Base-by-base conservation (phyloP, 768 basidiomycete species). In the Termitomyces sp. region DNA sequence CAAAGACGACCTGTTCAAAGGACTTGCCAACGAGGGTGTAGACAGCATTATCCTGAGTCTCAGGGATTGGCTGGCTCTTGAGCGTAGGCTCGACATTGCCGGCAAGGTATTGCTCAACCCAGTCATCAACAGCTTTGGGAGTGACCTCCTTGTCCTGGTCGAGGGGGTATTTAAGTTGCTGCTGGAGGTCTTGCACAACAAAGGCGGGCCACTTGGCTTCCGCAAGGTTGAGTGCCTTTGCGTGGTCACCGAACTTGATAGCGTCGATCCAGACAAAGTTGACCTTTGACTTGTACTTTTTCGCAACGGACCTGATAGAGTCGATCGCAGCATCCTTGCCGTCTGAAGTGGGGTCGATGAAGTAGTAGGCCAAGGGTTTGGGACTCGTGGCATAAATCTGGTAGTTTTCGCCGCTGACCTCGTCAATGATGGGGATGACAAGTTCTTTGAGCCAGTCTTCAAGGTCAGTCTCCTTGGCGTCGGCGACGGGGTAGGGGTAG, bases 251-350 rank as follows among this genome's bases (percentile, higher is more conserved):
- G 65, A 94, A 99, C 72, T 94, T 94, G 75, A 88, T 75, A 24
- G 93, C 94, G 71, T 99, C 97, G 65, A 99, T 98, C 87, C 88
- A 96, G 60, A 98, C 96, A 71, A 98, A 97, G 86, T 97, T 97
- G 70, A 98, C 68, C 75, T 92, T 87, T 65, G 85, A 81, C 75
- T 91, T 93, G 79, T 83, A 84, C 68, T 86, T 83, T 53, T 84
- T 76, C 7, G 97, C 97, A 53, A 96, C 71, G 9, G 92, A 86
- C 64, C 79, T 84, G 64, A 98, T 69, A 42, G 78, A 72, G 26
- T 85, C 84, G 61, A 96, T 81, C 50, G 86, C 72, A 32, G 77
- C 76, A 14, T 90, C 80, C 64, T 82, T 86, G 58, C 79, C 77
- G 62, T 84, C 82, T 58, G 82, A 79, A 45, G 81, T 71, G 32